Conservation (phyloP, 1,284 basidiomycete species). For the Ganoderma lucidum region DNA sequence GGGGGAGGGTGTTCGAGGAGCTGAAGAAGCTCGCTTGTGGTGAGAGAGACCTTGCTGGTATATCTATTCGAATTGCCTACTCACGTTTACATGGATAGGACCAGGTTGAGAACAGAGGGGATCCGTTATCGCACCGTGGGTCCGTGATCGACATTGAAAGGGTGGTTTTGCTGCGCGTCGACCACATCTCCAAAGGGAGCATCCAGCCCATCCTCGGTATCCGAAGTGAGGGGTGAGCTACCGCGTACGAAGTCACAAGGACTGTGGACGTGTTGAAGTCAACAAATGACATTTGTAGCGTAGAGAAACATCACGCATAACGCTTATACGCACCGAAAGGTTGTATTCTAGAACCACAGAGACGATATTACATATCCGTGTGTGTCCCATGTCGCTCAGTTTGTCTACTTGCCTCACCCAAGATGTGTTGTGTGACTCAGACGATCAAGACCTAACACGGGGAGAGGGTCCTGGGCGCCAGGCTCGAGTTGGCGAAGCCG, state of each 20-base stretch:
- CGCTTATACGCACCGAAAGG: background rate
- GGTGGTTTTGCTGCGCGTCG: conserved; percentile 17
- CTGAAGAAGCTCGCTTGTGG: conserved; percentile 12
- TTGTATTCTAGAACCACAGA: background rate
- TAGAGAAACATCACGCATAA: background rate
- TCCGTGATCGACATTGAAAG: background rate
- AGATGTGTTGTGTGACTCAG: no score
- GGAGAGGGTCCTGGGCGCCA: no score
- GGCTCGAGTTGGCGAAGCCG: no score
- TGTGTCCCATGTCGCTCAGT: no score
- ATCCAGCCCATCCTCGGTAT: conserved; percentile 17
- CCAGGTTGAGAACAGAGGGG: background rate
- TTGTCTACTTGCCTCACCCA: no score
- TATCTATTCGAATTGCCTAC: background rate
- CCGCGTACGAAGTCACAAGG: no score
- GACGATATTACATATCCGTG: background rate
- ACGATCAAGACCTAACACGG: no score
- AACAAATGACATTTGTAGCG: background rate
- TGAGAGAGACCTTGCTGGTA: background rate
- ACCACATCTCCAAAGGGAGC: conserved; percentile 17
- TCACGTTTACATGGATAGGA: background rate
- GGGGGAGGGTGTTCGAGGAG: conserved; percentile 5
- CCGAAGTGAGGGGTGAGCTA: background rate
- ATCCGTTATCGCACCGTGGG: conserved; percentile 6
- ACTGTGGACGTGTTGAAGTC: background rate